A percentile compares a stretch with the other conserved stretches of the same genome.
Evolutionary conservation across 352 stramenopile species (phyloP).

Genomic region (Phytophthora colocasiae): DNA sequence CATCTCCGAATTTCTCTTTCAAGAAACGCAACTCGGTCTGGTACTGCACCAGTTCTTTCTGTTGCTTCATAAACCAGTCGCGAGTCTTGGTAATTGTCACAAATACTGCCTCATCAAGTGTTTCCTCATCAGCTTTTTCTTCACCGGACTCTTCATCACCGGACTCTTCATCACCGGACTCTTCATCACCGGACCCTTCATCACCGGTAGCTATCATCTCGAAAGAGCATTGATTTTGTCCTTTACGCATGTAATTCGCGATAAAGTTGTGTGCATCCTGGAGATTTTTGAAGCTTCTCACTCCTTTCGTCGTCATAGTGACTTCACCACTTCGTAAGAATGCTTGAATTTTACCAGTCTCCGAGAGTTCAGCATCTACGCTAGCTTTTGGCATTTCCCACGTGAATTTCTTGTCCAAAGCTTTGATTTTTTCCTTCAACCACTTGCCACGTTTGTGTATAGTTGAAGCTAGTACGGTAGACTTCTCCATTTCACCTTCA

Average conservation of each 20-base stretch:
- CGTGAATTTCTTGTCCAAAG: conserved; percentile 9
- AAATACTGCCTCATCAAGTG: not conserved
- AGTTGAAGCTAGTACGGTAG: not conserved
- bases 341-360: conserved; percentile 10
- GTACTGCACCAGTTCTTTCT: not conserved
- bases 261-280: conserved; percentile 10
- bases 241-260: not conserved
- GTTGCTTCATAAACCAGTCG: not conserved
- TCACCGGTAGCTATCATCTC: not conserved
- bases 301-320: conserved; percentile 8
- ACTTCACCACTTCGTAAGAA: conserved; percentile 24
- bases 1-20: not conserved
- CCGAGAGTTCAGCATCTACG: too few species aligned
- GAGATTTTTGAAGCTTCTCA: not conserved
- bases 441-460: conserved; percentile 3
- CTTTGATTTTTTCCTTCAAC: conserved; percentile 11
- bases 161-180: too few species aligned
- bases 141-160: too few species aligned
- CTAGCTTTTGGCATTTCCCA: conserved; percentile 26
- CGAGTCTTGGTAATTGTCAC: conserved; percentile 6
- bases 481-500: not conserved
- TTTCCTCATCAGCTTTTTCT: too few species aligned
- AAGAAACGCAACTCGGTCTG: not conserved
- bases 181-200: too few species aligned
- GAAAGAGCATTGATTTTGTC: conserved; percentile 2